Evolutionary conservation across 2,329 filamentous ascomycete species (phyloP).

Genomic region (Didymella keratinophila): DNA sequence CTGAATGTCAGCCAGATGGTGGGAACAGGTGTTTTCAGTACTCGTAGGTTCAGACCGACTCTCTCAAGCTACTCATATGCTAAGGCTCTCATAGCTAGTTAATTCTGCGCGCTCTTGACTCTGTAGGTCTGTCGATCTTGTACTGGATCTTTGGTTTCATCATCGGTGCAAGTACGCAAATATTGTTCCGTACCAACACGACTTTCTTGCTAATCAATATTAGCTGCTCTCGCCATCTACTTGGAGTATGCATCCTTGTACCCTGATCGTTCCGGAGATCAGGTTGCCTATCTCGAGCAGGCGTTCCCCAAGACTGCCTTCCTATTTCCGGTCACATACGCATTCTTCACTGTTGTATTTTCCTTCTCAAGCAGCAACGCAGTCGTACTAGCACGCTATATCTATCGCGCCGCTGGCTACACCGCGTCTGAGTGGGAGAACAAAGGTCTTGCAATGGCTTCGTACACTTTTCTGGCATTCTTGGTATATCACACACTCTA

Average conservation of each 20-base stretch:
- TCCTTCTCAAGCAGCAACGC: neutral
- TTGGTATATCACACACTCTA: neutral
- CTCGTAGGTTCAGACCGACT: conserved; percentile 8
- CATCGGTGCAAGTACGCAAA: conserved; percentile 32
- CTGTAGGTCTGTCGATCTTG: neutral
- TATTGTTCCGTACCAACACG: too few species aligned
- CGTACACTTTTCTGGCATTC: neutral
- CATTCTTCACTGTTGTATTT: neutral
- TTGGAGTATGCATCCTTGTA: conserved; percentile 10
- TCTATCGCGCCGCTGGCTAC: too few species aligned
- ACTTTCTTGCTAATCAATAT: neutral
- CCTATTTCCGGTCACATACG: neutral
- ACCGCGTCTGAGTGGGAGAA: too few species aligned
- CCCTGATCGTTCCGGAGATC: neutral
- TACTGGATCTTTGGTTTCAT: conserved; percentile 31
- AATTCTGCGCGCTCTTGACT: neutral
- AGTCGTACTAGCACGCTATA: neutral
- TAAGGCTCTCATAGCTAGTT: neutral
- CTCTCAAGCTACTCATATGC: conserved; percentile 35
- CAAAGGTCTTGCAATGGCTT: too few species aligned
- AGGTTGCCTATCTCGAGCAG: neutral
- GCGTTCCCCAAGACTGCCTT: neutral
- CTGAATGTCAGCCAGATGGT: conserved; percentile 46
- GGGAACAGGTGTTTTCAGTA: conserved; percentile 43
- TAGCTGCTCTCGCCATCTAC: conserved; percentile 38